These are phyloP conservation scores for Sclerotinia spermophila DNA, from an alignment of 2,329 filamentous ascomycete genomes.

Conservation along the genomic window DNA sequence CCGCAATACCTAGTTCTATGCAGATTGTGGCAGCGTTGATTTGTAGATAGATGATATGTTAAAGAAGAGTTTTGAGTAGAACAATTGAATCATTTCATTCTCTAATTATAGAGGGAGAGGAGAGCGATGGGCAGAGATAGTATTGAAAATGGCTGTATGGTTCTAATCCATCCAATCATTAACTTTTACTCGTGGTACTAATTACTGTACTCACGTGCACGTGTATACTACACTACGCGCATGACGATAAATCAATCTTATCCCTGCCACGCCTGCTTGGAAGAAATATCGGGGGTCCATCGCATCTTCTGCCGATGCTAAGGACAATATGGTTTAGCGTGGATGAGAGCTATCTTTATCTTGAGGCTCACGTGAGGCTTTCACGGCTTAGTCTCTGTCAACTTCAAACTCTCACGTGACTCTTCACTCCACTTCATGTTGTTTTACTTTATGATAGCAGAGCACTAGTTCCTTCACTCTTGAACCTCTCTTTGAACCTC, in stretches of 20 bases:
- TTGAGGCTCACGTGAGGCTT: no score
- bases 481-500: not conserved
- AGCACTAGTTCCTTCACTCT: no score
- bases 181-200: no score
- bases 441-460: not conserved
- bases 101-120: not conserved
- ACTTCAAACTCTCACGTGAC: no score
- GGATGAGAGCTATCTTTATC: not conserved
- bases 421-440: no score
- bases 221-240: not conserved
- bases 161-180: not conserved
- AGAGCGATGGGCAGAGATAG: not conserved
- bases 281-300: not conserved
- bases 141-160: not conserved
- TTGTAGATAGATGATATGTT: not conserved
- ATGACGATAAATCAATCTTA: conserved; percentile 12
- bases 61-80: not conserved
- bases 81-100: not conserved
- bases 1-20: not conserved
- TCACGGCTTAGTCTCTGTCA: no score
- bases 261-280: not conserved
- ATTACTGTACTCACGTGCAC: no score
- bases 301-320: not conserved
- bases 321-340: not conserved
- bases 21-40: not conserved